Conservation (phyloP, 164 flowering plant genomes). For the Macadamia tetraphylla region DNA sequence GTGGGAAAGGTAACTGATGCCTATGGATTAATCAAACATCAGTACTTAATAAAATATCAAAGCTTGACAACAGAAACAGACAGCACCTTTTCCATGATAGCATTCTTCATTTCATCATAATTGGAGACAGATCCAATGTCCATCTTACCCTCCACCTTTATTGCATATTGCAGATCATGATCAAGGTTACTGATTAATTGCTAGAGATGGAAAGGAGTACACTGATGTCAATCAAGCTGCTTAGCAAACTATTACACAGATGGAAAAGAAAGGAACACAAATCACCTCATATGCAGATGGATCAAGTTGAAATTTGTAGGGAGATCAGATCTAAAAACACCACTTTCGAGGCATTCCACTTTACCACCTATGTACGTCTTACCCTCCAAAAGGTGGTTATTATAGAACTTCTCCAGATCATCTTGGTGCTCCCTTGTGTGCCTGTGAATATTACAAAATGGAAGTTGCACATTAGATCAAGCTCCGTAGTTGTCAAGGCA, state of each 20-base stretch:
- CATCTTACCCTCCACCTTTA: constrained; percentile 97
- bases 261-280: constrained; percentile 5
- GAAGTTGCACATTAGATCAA: not conserved
- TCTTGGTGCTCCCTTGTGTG: constrained; percentile 91
- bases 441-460: constrained; percentile 40
- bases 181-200: constrained; percentile 78
- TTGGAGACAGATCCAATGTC: constrained; percentile 71
- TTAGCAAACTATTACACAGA: not conserved
- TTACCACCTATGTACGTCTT: constrained; percentile 99
- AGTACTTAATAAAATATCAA: not conserved
- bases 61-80: not conserved
- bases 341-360: constrained; percentile 99
- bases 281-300: constrained; percentile 84
- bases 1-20: too few species aligned
- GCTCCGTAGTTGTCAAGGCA: too few species aligned
- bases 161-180: constrained; percentile 94
- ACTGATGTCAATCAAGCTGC: not conserved
- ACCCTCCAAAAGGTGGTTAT: constrained; percentile 83
- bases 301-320: constrained; percentile 90
- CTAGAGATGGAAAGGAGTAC: constrained; percentile 32
- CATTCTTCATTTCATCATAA: constrained; percentile 85
- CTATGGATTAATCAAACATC: not conserved
- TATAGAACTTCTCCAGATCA: constrained; percentile 82
- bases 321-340: constrained; percentile 98
- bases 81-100: constrained; percentile 76